A percentile compares a stretch with the other conserved stretches of the same genome.
Conservation (phyloP, 345 rosid genomes). For the Pistacia atlantica region DNA sequence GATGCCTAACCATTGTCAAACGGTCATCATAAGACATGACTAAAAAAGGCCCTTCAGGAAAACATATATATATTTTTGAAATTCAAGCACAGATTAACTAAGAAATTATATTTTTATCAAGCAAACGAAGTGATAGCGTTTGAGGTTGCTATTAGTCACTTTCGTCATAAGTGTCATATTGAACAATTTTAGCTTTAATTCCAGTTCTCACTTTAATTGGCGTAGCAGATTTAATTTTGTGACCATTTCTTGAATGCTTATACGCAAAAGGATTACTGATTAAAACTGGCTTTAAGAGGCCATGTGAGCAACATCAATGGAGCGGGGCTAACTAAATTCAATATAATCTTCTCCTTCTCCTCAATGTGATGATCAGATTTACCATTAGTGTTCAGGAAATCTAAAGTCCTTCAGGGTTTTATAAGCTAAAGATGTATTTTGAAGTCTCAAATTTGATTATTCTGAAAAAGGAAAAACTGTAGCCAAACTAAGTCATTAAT, state of each 20-base stretch:
- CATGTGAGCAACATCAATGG: constrained; percentile 24
- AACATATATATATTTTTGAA: not conserved
- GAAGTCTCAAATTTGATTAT: too few relatives aligned
- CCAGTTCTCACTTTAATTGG: not conserved
- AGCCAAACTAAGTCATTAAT: too few relatives aligned
- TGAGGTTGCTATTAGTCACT: not conserved
- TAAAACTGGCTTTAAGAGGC: constrained; percentile 1
- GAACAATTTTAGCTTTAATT: not conserved
- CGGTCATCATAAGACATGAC: not conserved
- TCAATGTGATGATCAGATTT: too few relatives aligned
- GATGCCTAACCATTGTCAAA: not conserved
- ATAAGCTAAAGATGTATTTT: too few relatives aligned
- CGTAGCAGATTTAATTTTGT: not conserved
- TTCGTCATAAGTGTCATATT: not conserved
- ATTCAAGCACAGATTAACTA: not conserved
- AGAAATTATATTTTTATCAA: not conserved
- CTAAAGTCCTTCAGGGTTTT: too few relatives aligned
- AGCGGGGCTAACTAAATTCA: constrained; percentile 15
- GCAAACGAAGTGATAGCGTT: not conserved
- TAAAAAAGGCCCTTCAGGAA: not conserved
- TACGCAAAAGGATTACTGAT: not conserved
- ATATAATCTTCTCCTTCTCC: not conserved
- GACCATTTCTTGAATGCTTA: not conserved
- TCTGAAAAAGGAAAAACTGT: too few relatives aligned
- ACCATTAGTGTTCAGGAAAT: too few relatives aligned